Evolutionary conservation across 257 asterid species (phyloP), one percentile per base, ranked within the genome.

Genomic region (Galeopsis tetrahit): DNA sequence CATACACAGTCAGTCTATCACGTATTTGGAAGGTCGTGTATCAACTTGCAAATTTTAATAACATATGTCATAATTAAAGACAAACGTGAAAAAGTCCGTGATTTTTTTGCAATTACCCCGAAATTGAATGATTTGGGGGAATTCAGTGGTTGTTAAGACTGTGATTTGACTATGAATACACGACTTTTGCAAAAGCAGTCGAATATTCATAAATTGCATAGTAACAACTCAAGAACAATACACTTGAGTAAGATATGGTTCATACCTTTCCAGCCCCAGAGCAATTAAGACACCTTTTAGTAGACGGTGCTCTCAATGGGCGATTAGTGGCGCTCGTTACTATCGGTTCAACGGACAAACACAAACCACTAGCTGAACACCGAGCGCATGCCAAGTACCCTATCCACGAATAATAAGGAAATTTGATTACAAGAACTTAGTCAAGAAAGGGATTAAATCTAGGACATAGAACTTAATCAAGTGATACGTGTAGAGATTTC

Each of bases 201-300:
- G 49, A 44, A 44, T 44, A 44, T 44, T 58, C n/a, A 6, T 10
- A 2, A 46, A 10, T 10, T 10, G 52, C 1, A 15, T 51, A 51
- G 57, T 4, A 51, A n/a, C 11, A 1, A 53, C 17, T 53, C 60
- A 7, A 53, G 60, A 15, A 53, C 34, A 53, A 17, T 53, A 52
- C 33, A 52, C 9, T 15, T 15, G 34, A 14, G 59, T 53, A 49
- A 49, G 3, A 44, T 44, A 49, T 48, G 55, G 55, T 48, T 48
- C 28, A n/a, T 84, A 92, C 98, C 95, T 93, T 93, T 84, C 97
- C 98, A n/a, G 96, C 82, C 55, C 96, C 98, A 0, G 98, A 90
- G 82, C 97, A 93, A 74, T 89, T 90, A 59, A 68, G 66, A 82
- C 98, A 90, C 85, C 96, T 82, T 82, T 75, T 82, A 67, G 90